These are phyloP conservation scores for Boletus pseudopeckii DNA, from an alignment of 768 basidiomycete genomes.

Conservation along the genomic window DNA sequence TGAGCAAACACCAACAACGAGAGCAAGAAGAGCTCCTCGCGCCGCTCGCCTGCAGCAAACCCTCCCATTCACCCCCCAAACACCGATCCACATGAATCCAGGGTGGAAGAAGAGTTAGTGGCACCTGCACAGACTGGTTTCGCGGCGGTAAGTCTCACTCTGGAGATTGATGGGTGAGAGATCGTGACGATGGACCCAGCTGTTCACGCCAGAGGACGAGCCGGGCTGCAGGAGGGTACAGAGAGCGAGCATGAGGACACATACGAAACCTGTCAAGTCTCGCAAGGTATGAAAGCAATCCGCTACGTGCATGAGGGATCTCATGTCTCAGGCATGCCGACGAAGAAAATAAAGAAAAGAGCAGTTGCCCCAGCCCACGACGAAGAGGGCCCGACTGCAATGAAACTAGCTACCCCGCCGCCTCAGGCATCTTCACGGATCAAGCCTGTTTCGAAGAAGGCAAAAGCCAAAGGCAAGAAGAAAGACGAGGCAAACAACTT, in stretches of 20 bases:
- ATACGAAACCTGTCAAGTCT: constrained; percentile 14
- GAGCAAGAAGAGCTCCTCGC: constrained; percentile 78
- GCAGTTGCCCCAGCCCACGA: not conserved
- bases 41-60: constrained; percentile 36
- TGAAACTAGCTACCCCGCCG: constrained; percentile 4
- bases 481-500: constrained; percentile 73
- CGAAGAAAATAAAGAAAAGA: constrained; percentile 43
- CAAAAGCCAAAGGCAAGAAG: constrained; percentile 58
- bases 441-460: constrained; percentile 57
- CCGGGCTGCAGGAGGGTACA: constrained; percentile 7
- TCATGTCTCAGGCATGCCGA: constrained; percentile 15
- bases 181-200: constrained; percentile 33
- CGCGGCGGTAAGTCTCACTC: constrained; percentile 39
- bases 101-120: constrained; percentile 42
- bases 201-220: constrained; percentile 37
- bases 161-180: constrained; percentile 2
- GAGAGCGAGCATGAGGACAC: constrained; percentile 24
- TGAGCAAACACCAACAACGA: constrained; percentile 84
- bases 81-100: constrained; percentile 23
- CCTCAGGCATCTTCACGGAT: constrained; percentile 15
- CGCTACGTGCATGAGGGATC: not conserved
- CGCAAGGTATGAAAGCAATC: constrained; percentile 21
- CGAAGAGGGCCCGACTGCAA: not conserved
- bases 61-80: constrained; percentile 4
- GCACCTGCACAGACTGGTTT: constrained; percentile 34